These are phyloP conservation scores for Cyberlindnera saturnus DNA, from an alignment of 805 yeast species.

Conservation along the genomic window DNA sequence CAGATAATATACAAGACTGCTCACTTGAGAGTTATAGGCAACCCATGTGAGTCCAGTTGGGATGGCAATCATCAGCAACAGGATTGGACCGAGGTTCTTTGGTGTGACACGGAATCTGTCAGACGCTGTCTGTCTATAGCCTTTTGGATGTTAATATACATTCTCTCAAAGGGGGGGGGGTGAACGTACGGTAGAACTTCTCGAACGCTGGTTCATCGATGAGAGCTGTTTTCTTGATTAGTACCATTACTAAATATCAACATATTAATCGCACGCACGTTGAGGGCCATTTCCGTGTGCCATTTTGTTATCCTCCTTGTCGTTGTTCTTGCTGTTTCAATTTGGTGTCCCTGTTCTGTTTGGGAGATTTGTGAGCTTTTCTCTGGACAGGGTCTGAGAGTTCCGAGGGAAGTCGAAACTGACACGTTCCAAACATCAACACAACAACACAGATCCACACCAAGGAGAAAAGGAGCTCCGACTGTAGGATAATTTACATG, in stretches of 20 bases:
- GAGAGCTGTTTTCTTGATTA: constrained; percentile 10
- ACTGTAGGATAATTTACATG: background rate
- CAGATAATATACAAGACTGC: background rate
- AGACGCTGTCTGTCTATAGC: constrained; percentile 20
- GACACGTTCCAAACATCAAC: background rate
- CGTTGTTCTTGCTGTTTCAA: background rate
- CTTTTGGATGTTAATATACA: constrained; percentile 7
- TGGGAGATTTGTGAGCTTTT: too few species aligned
- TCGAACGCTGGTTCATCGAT: constrained; percentile 23
- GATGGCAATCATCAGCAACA: constrained; percentile 16
- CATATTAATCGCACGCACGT: constrained; percentile 1
- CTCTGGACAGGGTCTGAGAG: background rate
- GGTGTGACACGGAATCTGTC: constrained; percentile 20
- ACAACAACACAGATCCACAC: background rate
- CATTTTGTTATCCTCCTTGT: constrained; percentile 3
- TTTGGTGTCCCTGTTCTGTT: too few species aligned
- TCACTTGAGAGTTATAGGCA: constrained; percentile 17
- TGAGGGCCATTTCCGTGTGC: constrained; percentile 13
- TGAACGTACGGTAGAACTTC: constrained; percentile 19
- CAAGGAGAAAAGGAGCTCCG: background rate
- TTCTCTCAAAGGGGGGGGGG: background rate
- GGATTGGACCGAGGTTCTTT: constrained; percentile 16
- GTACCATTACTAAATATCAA: background rate
- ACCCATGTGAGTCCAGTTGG: constrained; percentile 19
- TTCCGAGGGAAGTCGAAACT: too few species aligned